phyloP scores from a whole-genome alignment of 1,139 yeast species.

The Protomyces pachydermus region DNA sequence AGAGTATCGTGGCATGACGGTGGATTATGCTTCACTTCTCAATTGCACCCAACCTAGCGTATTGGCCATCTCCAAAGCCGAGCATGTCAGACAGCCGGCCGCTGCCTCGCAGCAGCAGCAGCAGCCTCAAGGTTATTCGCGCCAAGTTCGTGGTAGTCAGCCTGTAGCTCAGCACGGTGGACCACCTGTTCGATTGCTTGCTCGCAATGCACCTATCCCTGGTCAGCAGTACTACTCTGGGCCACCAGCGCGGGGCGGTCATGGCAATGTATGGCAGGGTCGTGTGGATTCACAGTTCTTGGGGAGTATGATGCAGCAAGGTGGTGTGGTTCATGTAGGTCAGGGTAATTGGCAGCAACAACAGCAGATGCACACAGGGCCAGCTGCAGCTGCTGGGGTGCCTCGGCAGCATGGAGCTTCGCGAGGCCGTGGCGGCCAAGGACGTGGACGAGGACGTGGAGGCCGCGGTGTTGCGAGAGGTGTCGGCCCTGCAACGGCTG shows the following conservation, averaged over 20 bases:
- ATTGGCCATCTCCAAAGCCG: slow-evolving; percentile 27
- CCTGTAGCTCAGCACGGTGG: neutral
- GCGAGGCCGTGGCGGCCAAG: neutral
- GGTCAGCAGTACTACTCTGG: slow-evolving; percentile 12
- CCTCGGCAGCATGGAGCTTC: neutral
- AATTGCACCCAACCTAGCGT: slow-evolving; percentile 57
- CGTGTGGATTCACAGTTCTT: slow-evolving; percentile 11
- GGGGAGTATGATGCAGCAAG: slow-evolving; percentile 11
- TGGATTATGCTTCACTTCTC: slow-evolving; percentile 76
- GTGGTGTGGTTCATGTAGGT: neutral
- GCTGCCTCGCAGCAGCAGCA: neutral
- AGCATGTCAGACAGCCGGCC: neutral
- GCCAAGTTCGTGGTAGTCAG: neutral
- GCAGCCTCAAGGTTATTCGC: neutral
- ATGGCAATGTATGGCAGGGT: slow-evolving; percentile 15
- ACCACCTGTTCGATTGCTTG: neutral
- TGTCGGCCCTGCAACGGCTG: neutral
- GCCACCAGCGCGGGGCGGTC: neutral
- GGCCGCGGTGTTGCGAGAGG: slow-evolving; percentile 17
- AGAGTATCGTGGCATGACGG: slow-evolving; percentile 75
- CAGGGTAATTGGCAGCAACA: slow-evolving; percentile 4
- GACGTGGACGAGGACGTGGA: slow-evolving; percentile 29
- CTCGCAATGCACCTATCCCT: slow-evolving; percentile 5
- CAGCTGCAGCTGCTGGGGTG: neutral
- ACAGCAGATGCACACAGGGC: neutral